phyloP scores from a whole-genome alignment of 257 asterid genomes.

The Capsicum baccatum region DNA sequence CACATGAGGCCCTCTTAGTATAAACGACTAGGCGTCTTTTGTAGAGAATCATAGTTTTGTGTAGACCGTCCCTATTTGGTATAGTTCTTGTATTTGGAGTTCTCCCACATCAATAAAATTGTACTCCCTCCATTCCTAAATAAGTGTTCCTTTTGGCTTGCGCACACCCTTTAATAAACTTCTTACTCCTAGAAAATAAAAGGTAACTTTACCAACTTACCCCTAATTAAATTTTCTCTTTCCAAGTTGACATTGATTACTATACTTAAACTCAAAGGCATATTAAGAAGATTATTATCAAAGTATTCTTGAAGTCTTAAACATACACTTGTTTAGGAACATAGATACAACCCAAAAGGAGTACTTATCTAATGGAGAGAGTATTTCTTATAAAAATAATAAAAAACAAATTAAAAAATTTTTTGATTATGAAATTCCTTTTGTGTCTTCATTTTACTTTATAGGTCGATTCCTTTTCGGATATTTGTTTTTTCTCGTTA shows the following conservation, averaged over 20 bases:
- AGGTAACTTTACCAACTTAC: too few relatives aligned
- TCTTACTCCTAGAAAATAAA: too few relatives aligned
- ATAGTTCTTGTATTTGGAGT: constrained; percentile 1
- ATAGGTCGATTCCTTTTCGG: constrained; percentile 5
- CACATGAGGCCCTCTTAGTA: neutral
- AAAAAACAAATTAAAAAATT: neutral
- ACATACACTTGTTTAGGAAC: too few relatives aligned
- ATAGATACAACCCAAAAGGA: too few relatives aligned
- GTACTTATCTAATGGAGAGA: too few relatives aligned
- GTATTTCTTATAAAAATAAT: neutral
- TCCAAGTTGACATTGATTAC: too few relatives aligned
- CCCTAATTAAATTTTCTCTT: too few relatives aligned
- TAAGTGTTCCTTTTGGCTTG: too few relatives aligned
- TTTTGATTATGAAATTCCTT: neutral
- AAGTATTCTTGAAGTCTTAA: too few relatives aligned
- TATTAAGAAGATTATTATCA: too few relatives aligned
- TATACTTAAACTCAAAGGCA: too few relatives aligned
- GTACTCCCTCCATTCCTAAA: neutral
- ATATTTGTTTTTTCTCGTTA: neutral
- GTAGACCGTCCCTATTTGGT: neutral
- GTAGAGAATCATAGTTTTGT: neutral
- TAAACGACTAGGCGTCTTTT: neutral
- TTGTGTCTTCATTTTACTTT: neutral
- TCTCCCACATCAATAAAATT: constrained; percentile 12
- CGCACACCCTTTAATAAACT: too few relatives aligned